Base-by-base conservation (phyloP, 441 rosid genomes). In the Flueggea neowawraea region DNA sequence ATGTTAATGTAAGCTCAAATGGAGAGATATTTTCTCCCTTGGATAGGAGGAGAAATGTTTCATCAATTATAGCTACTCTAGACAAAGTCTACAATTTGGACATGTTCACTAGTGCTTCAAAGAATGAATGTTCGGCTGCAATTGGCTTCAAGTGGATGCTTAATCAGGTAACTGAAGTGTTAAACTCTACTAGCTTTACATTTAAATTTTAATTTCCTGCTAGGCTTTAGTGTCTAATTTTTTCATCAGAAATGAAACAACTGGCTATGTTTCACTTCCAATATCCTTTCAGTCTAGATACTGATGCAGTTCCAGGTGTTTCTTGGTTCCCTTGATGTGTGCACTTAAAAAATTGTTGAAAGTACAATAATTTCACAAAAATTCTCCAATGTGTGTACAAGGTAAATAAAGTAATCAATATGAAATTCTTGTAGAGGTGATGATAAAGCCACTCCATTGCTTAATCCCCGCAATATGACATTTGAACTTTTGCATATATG, bases 131-230 rank as follows among this genome's bases (percentile, higher is more conserved):
- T 74, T 87, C 99, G 31, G 97, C 94, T 6, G 96, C 97, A 0
- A 77, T 87, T 74, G 99, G 99, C 73, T 91, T 90, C 84, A 94
- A 94, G 81, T 94, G 99, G 99, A 91, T 94, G 97, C 87, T 94
- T 66, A 94, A 94, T 78, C 97, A 94, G 91, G 98, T 90, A 75
- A 31, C 50, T 49, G 44, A 48, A 62, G 16, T 60, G 10, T 57
- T 67, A 59, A n/a, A 10, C 28, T 64, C 55, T 12, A 5, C 41
- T 36, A 8, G 41, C 41, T 44, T 60, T 14, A n/a, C 6, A 12
- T 31, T 57, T n/a, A 50, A 5, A 55, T 16, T 45, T 44, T 10
- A 36, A 6, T 31, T 61, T 16, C 49, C 16, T 36, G 11, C 36
- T 68, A 36, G 52, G 28, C 43, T 53, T 50, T 12, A 12, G 52